Base-by-base conservation (phyloP, 768 basidiomycete species). In the Crucibulum laeve region DNA sequence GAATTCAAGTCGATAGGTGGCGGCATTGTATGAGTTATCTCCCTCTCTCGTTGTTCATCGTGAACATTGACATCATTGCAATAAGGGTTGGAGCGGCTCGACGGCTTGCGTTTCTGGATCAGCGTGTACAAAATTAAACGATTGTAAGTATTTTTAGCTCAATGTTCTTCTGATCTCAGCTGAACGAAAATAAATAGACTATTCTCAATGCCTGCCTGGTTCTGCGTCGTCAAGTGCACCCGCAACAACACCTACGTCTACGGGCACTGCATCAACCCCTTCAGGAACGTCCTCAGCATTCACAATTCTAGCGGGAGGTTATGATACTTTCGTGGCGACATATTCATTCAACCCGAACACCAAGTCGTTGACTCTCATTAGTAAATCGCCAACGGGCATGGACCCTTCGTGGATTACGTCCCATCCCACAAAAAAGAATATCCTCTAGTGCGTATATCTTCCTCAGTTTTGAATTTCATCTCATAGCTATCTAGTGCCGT, bases 231-330 rank as follows among this genome's bases (percentile, higher is more conserved):
- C 35, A 7, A 37, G 14, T 10, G 14, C 18, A 3, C 14, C 1
- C 10, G 18, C 35, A 10, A 32, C 15, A 32, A 37, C 35, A 11
- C 35, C 11, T 10, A 37, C 14, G 11, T n/a, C 35, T 19, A 37
- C 25, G 25, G n/a, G 18, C 7, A 25, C 22, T 19, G 38, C 19
- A 10, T 23, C 38, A 40, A 26, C 22, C 1, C 13, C 18, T 3
- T 11, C 38, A 13, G 25, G 38, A 3, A 40, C 22, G 34, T 19
- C 34, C 86, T 83, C 85, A 51, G 71, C 77, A 43, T 78, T 82
- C 54, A 82, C 70, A 3, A 81, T 87, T 48, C 69, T 86, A 25
- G 84, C 84, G 23, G 83, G 84, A 25, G 83, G 83, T 13, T 85
- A 77, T 54, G 68, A 69, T 37, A 60, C 76, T 46, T 82, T 80